A percentile compares a stretch with the other conserved stretches of the same genome.
Evolutionary conservation across 371 early-diverging fungal genomes (phyloP).

Genomic region (Dichotomocladium elegans): DNA sequence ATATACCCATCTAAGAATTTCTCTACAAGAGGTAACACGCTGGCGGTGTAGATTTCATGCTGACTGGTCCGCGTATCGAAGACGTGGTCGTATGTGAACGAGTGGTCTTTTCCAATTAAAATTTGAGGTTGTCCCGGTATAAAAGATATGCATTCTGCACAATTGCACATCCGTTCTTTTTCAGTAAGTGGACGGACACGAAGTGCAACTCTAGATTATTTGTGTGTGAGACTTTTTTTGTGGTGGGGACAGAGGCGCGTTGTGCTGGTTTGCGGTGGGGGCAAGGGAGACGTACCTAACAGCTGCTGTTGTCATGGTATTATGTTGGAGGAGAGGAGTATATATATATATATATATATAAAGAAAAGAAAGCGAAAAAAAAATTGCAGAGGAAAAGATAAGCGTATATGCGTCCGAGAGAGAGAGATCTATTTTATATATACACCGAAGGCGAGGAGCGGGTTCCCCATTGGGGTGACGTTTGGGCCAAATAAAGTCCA

Average conservation of each 20-base stretch:
- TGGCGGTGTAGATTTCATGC: slow-evolving; percentile 60
- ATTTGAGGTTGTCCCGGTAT: slow-evolving; percentile 62
- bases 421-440: too few relatives aligned
- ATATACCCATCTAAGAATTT: slow-evolving; percentile 86
- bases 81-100: slow-evolving; percentile 86
- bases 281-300: not conserved
- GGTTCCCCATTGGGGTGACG: too few relatives aligned
- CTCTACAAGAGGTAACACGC: slow-evolving; percentile 71
- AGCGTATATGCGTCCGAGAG: not conserved
- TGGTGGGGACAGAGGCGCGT: not conserved
- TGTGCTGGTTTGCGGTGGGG: not conserved
- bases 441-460: too few relatives aligned
- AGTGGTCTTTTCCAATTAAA: slow-evolving; percentile 59
- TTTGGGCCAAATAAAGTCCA: not conserved
- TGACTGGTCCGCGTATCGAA: slow-evolving; percentile 74
- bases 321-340: not conserved
- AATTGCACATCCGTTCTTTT: slow-evolving; percentile 70
- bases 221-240: not conserved
- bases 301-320: not conserved
- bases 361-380: not conserved
- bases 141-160: slow-evolving; percentile 65
- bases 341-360: not conserved
- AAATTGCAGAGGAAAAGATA: not conserved
- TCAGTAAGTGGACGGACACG: slow-evolving; percentile 69
- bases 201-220: slow-evolving; percentile 4